These are phyloP conservation scores for Phyllosticta citriasiana DNA, from an alignment of 2,329 filamentous ascomycete species.

Conservation along the genomic window DNA sequence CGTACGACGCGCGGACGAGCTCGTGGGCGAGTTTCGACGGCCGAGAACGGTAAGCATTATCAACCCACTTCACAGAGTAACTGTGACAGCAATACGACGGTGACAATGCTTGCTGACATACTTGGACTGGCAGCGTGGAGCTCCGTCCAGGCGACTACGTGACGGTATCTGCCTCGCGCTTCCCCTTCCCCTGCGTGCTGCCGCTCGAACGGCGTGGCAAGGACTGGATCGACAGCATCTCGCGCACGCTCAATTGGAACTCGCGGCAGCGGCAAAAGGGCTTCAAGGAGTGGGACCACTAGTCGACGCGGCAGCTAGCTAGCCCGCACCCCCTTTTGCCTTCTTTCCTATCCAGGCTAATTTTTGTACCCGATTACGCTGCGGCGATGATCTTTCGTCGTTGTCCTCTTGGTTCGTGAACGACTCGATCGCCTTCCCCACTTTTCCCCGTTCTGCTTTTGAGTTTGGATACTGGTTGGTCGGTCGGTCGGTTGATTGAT, in stretches of 20 bases:
- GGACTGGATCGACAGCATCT: conserved; percentile 77
- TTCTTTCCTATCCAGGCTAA: too few relatives aligned
- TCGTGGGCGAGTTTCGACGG: conserved; percentile 99
- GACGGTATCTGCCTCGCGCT: conserved; percentile 70
- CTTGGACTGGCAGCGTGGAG: conserved; percentile 42
- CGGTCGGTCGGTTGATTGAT: too few relatives aligned
- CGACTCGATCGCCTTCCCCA: too few relatives aligned
- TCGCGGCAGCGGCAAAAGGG: conserved; percentile 67
- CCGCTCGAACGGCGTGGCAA: conserved; percentile 58
- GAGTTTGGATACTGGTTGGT: too few relatives aligned
- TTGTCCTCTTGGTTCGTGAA: too few relatives aligned
- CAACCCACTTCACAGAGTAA: background rate
- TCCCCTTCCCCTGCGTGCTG: conserved; percentile 70
- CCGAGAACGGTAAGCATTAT: conserved; percentile 53
- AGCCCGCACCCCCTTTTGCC: background rate
- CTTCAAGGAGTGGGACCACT: conserved; percentile 31
- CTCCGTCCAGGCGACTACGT: conserved; percentile 72
- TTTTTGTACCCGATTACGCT: too few relatives aligned
- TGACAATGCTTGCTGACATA: background rate
- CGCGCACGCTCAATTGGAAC: conserved; percentile 71
- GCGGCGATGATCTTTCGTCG: too few relatives aligned
- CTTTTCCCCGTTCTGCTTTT: too few relatives aligned
- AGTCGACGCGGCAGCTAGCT: conserved; percentile 22
- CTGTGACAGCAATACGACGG: background rate
- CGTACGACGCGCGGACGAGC: conserved; percentile 78